Evolutionary conservation across 1,139 yeast genomes (phyloP), one percentile per base, ranked within the genome.

Genomic region (Nakaseomyces nivariensis): DNA sequence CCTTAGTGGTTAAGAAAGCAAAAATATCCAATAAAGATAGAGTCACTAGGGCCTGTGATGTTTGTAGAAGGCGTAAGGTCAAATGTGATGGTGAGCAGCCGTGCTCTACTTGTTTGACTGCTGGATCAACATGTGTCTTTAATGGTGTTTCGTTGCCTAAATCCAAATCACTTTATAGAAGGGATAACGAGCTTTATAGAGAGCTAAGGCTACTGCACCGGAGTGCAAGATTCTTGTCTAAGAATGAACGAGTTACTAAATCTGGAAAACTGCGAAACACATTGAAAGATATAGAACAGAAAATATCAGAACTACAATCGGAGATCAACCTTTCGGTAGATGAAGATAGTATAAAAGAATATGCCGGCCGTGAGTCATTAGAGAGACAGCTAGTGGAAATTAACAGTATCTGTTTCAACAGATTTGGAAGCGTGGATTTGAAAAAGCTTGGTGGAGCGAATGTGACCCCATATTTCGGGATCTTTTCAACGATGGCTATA

Each of bases 31-130:
- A 17, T 8, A 41, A 41, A 29, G 44, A 41, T n/a, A 41, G 53
- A 31, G 50, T 51, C 3, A 47, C 25, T 9, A 48, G 46, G 37
- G 57, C 56, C 3, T 55, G 58, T 48, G 49, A 46, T 5, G 49
- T 48, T 4, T 55, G 58, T 33, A 45, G 53, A 31, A 48, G 47
- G 40, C 51, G 52, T 44, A 55, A 55, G 38, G 49, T 54, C 17
- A 54, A 52, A 32, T 55, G 58, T 46, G 50, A 52, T 43, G 54
- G 54, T 32, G 44, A 37, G 26, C 43, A 46, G 17, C 58, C 56
- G 5, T 55, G 58, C 44, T 22, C 44, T 3, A 50, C 47, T 27
- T 55, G 58, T 43, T 38, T 40, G 10, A 48, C 47, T 4, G 49
- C 53, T 7, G 48, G 38, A 7, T 24, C 49, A 3, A 47, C 13